Base-by-base conservation (phyloP, 495 filamentous ascomycete species). In the Neurospora sp. region DNA sequence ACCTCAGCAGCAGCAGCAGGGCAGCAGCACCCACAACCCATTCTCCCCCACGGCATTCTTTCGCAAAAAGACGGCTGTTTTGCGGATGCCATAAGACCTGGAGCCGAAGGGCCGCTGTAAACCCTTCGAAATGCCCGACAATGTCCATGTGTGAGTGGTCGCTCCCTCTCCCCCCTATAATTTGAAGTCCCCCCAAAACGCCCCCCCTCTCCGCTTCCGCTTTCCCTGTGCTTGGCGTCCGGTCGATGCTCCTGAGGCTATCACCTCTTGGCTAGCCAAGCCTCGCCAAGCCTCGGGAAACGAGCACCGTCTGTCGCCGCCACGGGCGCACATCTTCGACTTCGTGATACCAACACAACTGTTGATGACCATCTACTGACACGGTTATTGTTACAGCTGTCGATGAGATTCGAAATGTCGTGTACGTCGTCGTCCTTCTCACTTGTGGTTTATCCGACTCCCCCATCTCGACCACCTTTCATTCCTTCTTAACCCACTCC, bases 391-490 rank as follows among this genome's bases (percentile, higher is more conserved):
- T 78, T 73, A 73, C 79, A 82, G 81, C 73, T 71, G 78, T 81
- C 70, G 73, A 82, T 75, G 81, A 81, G 76, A 80, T 82, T 73
- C 81, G 79, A 72, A 82, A 81, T 81, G 81, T 80, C 75, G 75
- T 82, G 81, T 82, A 77, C 24, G 81, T 80, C 21, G 72, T 21
- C 34, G 37, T 59, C 31, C 71, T 38, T 24, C 73, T 48, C 34
- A 31, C 37, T 59, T 59, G 40, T 39, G 31, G 7, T 69, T 66
- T 40, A 34, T 39, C 39, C 39, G 54, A 42, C 59, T 13, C 42
- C 42, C 70, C 59, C 48, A 36, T 43, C n/a, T 36, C 70, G 42
- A 38, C 43, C 54, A 34, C 24, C 24, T 31, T 62, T 62, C 54
- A 31, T 62, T 62, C 54, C 54, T 62, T 15, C 54, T 34, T 9